phyloP scores from a whole-genome alignment of 2,329 filamentous ascomycete species.

The Scedosporium aurantiacum region DNA sequence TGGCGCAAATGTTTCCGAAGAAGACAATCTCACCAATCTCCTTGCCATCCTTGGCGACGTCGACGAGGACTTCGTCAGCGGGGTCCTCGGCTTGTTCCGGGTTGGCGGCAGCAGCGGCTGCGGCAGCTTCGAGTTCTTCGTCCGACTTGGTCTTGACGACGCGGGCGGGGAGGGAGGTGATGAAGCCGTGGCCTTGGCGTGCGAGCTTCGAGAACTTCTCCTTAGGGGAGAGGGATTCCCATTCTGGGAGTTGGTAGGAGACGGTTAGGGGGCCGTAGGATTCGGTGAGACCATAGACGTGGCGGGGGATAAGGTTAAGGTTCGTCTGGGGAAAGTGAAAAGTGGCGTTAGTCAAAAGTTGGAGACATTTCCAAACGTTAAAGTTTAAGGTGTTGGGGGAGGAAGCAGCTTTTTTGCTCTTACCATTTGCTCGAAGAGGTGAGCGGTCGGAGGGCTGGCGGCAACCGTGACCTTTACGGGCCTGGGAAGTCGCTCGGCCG shows the following conservation, averaged over 20 bases:
- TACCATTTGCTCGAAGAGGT: slow-evolving; percentile 90
- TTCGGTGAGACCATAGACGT: slow-evolving; percentile 81
- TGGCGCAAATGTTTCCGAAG: slow-evolving; percentile 80
- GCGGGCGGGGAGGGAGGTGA: slow-evolving; percentile 69
- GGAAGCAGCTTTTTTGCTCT: slow-evolving; percentile 8
- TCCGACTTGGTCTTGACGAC: slow-evolving; percentile 71
- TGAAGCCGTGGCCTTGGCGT: slow-evolving; percentile 82
- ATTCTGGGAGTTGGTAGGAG: slow-evolving; percentile 75
- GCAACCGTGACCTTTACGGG: slow-evolving; percentile 84
- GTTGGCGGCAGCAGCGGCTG: slow-evolving; percentile 10
- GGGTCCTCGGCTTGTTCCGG: not conserved
- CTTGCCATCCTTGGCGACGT: slow-evolving; percentile 35
- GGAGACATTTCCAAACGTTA: not conserved
- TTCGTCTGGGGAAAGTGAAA: slow-evolving; percentile 19
- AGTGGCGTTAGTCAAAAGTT: too few species aligned
- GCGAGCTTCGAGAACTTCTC: slow-evolving; percentile 88
- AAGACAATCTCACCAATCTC: slow-evolving; percentile 61
- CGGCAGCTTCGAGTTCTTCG: slow-evolving; percentile 29
- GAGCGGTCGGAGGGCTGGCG: slow-evolving; percentile 77
- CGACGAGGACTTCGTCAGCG: slow-evolving; percentile 20
- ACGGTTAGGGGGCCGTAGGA: slow-evolving; percentile 96
- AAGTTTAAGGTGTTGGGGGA: not conserved
- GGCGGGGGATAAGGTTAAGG: slow-evolving; percentile 80
- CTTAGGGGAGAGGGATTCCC: slow-evolving; percentile 61
- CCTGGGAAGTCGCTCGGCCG: slow-evolving; percentile 58